Evolutionary conservation across 768 basidiomycete genomes (phyloP).

Genomic region (Boletus rex-veris): DNA sequence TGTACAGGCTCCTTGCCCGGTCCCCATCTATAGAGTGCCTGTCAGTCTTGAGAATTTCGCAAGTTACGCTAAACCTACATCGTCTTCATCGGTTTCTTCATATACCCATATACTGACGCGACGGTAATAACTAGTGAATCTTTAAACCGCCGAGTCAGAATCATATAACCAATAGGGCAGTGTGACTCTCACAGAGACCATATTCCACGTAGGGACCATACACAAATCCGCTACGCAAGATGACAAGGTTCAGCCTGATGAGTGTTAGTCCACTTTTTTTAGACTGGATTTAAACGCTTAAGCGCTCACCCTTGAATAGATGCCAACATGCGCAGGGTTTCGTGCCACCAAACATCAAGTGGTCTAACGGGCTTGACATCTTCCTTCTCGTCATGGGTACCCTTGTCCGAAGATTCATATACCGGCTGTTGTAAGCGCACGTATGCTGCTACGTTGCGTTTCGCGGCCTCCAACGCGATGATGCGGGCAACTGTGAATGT

Average conservation of each 20-base stretch:
- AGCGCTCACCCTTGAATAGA: conserved; percentile 61
- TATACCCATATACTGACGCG: conserved; percentile 75
- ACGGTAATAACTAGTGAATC: conserved; percentile 72
- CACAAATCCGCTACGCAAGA: conserved; percentile 68
- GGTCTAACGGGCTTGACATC: conserved; percentile 67
- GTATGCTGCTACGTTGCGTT: conserved; percentile 73
- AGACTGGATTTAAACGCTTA: conserved; percentile 8
- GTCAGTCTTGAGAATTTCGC: conserved; percentile 9
- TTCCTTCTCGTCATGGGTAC: conserved; percentile 64
- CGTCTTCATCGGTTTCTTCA: conserved; percentile 83
- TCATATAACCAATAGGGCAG: conserved; percentile 5
- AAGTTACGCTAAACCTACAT: conserved; percentile 47
- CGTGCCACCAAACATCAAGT: conserved; percentile 86
- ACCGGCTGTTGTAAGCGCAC: conserved; percentile 75
- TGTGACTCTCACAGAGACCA: conserved; percentile 52
- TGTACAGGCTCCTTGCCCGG: conserved; percentile 74
- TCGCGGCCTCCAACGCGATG: conserved; percentile 76
- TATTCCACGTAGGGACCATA: conserved; percentile 81
- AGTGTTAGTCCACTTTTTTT: conserved; percentile 4
- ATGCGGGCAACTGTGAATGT: conserved; percentile 67
- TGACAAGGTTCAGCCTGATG: conserved; percentile 72
- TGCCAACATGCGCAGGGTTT: conserved; percentile 70
- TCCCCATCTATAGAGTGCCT: conserved; percentile 59
- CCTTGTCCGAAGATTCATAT: conserved; percentile 71
- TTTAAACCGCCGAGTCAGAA: conserved; percentile 29